Evolutionary conservation across 164 flowering plant genomes (phyloP), one percentile per base, ranked within the genome.

Genomic region (Annona cherimola): DNA sequence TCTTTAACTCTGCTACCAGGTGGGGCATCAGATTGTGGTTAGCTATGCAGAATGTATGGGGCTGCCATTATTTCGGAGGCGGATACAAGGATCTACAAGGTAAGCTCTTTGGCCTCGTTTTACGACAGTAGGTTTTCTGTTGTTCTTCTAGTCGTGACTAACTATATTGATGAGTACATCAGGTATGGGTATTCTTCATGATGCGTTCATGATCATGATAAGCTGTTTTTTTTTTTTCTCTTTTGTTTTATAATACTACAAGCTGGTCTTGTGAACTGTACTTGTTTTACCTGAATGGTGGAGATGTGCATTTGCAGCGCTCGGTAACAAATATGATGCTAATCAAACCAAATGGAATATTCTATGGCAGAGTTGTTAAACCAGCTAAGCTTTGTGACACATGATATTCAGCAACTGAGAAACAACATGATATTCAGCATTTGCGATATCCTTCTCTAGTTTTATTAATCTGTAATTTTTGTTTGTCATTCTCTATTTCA

Each of bases 21-120:
- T 93, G 63, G 99, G 99, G 46, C 99, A 95, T 76, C 99, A 95
- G 77, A 93, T 95, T 73, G 85, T 95, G 76, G 89, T 84, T 20
- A 77, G 88, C 74, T 95, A 89, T 83, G 93, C 99, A 54, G 82
- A 87, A 76, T 95, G 99, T 83, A 93, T 91, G 92, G 99, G 94
- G 57, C 45, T 95, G 69, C 99, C 99, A 19, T 79, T 95, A 72
- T 95, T 93, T 73, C 81, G 98, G 68, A 87, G 97, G 80, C 85
- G 97, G 76, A 91, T 95, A 74, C 87, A 77, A 78, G 99, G 99
- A 81, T 85, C 97, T 63, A 78, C 91, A 65, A 95, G 96, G 99
- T 85, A 90, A 86, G 92, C 73, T 50, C 60, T 80, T 50, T 26
- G 35, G 35, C 35, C 35, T 26, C 35, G 3, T 66, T 61, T 61